Evolutionary conservation across 768 basidiomycete genomes (phyloP).

Genomic region (Kwoniella dendrophila): DNA sequence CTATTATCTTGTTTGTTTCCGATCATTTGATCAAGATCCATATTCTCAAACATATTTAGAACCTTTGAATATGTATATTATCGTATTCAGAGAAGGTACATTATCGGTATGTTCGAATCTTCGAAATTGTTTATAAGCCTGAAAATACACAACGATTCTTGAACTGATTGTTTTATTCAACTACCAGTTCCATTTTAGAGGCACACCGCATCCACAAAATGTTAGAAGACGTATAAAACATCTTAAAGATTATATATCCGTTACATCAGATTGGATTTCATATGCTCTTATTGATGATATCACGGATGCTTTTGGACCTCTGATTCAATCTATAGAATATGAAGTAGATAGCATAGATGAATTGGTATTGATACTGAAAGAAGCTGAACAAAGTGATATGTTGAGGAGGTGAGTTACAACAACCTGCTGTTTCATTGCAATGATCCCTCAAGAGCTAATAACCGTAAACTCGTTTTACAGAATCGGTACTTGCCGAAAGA

Average conservation of each 20-base stretch:
- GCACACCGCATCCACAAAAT: slow-evolving; percentile 96
- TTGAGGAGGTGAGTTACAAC: slow-evolving; percentile 63
- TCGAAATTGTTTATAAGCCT: neutral
- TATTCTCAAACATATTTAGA: slow-evolving; percentile 97
- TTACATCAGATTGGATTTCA: slow-evolving; percentile 99
- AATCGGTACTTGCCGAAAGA: slow-evolving; percentile 97
- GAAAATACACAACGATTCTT: too few relatives aligned
- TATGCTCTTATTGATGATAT: slow-evolving; percentile 99
- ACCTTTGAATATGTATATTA: slow-evolving; percentile 99
- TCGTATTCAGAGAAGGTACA: slow-evolving; percentile 96
- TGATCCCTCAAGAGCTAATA: neutral
- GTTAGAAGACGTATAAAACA: slow-evolving; percentile 98
- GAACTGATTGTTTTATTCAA: neutral
- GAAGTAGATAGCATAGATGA: slow-evolving; percentile 99
- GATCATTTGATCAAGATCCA: slow-evolving; percentile 97
- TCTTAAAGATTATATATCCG: slow-evolving; percentile 96
- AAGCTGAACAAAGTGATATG: slow-evolving; percentile 97
- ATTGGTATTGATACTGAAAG: slow-evolving; percentile 92
- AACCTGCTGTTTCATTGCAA: neutral
- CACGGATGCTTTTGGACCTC: slow-evolving; percentile 96
- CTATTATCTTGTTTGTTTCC: slow-evolving; percentile 98
- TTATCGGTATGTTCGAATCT: slow-evolving; percentile 69
- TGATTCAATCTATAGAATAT: slow-evolving; percentile 98
- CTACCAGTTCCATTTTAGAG: slow-evolving; percentile 88
- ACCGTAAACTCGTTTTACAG: slow-evolving; percentile 54